phyloP scores from a whole-genome alignment of 2,329 filamentous ascomycete genomes.

The Macrophomina tecta region DNA sequence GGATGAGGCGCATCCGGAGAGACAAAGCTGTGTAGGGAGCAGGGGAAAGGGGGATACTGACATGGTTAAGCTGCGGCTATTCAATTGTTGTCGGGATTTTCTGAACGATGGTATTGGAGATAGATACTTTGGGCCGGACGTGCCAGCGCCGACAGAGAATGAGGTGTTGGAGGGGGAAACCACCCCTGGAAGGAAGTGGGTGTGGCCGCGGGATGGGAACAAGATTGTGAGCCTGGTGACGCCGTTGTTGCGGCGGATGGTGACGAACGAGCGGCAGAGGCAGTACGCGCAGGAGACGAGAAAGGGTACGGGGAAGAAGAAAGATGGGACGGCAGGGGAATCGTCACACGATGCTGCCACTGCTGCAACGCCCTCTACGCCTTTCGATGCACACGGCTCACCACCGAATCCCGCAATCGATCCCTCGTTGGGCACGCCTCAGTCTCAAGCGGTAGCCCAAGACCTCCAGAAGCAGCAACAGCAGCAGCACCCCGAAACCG shows the following conservation, averaged over 20 bases:
- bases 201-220: slow-evolving; percentile 62
- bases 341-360: slow-evolving; percentile 5
- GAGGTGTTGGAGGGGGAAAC: slow-evolving; percentile 49
- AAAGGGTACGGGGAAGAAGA: slow-evolving; percentile 52
- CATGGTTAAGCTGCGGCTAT: slow-evolving; percentile 62
- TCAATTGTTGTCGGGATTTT: slow-evolving; percentile 63
- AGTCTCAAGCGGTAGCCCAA: background rate
- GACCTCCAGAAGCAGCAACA: background rate
- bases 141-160: slow-evolving; percentile 37
- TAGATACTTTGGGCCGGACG: slow-evolving; percentile 55
- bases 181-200: slow-evolving; percentile 45
- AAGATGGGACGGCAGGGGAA: slow-evolving; percentile 31
- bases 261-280: slow-evolving; percentile 65
- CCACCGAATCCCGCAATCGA: slow-evolving; percentile 21
- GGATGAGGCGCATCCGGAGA: slow-evolving; percentile 59
- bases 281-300: slow-evolving; percentile 63
- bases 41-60: slow-evolving; percentile 61
- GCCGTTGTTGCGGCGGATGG: slow-evolving; percentile 62
- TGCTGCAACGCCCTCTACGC: background rate
- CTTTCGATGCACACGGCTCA: slow-evolving; percentile 29
- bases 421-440: slow-evolving; percentile 7
- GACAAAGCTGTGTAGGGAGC: slow-evolving; percentile 63
- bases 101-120: slow-evolving; percentile 58
- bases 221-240: slow-evolving; percentile 64
- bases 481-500: background rate